phyloP scores from a whole-genome alignment of 2,329 filamentous ascomycete genomes.

The Thelonectria olida region DNA sequence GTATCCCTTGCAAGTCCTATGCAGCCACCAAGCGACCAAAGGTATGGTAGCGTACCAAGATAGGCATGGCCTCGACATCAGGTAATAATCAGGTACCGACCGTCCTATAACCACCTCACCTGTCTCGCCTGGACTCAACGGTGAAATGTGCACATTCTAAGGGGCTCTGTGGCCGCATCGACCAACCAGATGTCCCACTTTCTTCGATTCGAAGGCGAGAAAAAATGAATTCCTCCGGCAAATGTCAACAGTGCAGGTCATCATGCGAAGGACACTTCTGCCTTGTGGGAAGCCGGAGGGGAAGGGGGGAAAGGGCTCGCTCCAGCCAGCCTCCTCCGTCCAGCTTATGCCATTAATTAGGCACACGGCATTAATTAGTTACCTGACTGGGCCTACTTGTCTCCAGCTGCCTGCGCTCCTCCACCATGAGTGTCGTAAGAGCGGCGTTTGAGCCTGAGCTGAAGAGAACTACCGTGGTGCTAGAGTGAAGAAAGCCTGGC shows the following conservation, averaged over 20 bases:
- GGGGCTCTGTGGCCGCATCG: not conserved
- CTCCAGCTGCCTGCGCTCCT: not conserved
- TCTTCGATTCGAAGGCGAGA: not conserved
- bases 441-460: constrained; percentile 18
- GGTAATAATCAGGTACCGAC: constrained; percentile 26
- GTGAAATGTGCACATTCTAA: constrained; percentile 11
- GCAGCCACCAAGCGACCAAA: too few relatives aligned
- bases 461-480: constrained; percentile 8
- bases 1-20: too few relatives aligned
- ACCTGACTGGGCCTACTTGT: constrained; percentile 13
- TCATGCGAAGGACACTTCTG: not conserved
- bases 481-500: constrained; percentile 12
- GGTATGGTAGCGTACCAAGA: not conserved
- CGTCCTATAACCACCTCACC: constrained; percentile 1
- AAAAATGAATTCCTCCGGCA: not conserved
- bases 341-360: not conserved
- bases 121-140: constrained; percentile 13
- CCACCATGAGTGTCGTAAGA: constrained; percentile 1
- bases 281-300: not conserved
- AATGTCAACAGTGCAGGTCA: not conserved
- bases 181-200: constrained; percentile 1
- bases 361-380: not conserved
- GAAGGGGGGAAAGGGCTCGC: not conserved
- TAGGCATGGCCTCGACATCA: constrained; percentile 1
- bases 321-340: not conserved